phyloP scores from a whole-genome alignment of 2,329 filamentous ascomycete species.

The Calycina herbarum region DNA sequence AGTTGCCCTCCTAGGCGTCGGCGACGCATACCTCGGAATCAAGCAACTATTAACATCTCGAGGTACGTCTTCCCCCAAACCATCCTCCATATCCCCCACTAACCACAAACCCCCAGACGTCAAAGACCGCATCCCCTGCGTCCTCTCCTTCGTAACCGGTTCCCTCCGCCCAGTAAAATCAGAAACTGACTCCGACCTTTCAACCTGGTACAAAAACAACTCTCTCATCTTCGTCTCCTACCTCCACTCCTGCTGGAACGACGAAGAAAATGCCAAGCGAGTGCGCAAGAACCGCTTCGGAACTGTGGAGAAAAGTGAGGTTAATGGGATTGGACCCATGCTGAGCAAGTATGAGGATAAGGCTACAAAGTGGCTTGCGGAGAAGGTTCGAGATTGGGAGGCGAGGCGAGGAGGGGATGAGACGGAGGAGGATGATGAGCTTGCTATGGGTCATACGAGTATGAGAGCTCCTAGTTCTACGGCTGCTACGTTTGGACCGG shows the following conservation, averaged over 20 bases:
- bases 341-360: constrained; percentile 14
- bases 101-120: constrained; percentile 48
- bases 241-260: constrained; percentile 74
- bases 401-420: constrained; percentile 13
- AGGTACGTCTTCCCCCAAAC: constrained; percentile 49
- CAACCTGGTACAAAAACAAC: constrained; percentile 80
- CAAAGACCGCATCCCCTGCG: constrained; percentile 65
- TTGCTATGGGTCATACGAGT: not conserved
- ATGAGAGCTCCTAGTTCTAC: not conserved
- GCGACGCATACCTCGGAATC: constrained; percentile 83
- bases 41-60: constrained; percentile 77
- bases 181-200: constrained; percentile 71
- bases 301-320: constrained; percentile 53
- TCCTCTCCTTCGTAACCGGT: constrained; percentile 81
- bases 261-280: constrained; percentile 59
- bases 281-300: constrained; percentile 62
- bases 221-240: constrained; percentile 76
- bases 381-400: constrained; percentile 19
- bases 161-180: constrained; percentile 76
- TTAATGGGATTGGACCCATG: constrained; percentile 56
- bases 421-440: constrained; percentile 16
- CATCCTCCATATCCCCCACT: constrained; percentile 8
- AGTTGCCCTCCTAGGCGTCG: constrained; percentile 83
- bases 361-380: constrained; percentile 15
- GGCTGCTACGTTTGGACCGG: not conserved